phyloP scores from a whole-genome alignment of 2,329 filamentous ascomycete species.

The Colletotrichum kahawae region DNA sequence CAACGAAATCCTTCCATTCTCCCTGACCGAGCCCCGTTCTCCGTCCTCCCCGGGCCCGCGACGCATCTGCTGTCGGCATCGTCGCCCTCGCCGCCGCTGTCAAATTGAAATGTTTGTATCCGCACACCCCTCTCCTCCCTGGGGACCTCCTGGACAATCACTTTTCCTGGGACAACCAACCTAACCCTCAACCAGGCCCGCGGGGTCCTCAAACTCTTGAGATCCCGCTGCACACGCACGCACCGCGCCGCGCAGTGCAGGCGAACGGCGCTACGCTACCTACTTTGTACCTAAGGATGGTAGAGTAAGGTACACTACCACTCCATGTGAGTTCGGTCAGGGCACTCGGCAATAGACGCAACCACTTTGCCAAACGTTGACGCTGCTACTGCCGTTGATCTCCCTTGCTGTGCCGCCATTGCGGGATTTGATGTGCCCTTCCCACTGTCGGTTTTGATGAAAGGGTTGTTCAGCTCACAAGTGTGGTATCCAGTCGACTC shows the following conservation, averaged over 20 bases:
- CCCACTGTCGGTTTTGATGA: background rate
- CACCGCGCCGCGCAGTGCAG: background rate
- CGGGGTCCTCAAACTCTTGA: background rate
- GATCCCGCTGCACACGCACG: constrained; percentile 4
- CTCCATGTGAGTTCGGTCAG: background rate
- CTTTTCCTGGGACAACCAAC: background rate
- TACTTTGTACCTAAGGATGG: background rate
- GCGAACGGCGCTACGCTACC: background rate
- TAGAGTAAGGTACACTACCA: no score
- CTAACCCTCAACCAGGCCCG: background rate
- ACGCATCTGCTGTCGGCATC: constrained; percentile 3
- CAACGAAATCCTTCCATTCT: background rate
- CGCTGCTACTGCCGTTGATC: background rate
- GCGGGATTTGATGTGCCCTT: background rate
- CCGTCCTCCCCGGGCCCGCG: constrained; percentile 15
- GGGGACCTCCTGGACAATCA: background rate
- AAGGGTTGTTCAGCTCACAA: background rate
- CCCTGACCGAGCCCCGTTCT: constrained; percentile 15
- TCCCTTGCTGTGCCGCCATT: background rate
- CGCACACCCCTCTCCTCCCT: background rate
- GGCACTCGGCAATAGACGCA: background rate
- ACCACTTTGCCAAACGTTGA: background rate
- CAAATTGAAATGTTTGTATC: background rate
- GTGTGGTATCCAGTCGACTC: background rate
- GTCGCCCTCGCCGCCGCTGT: background rate